Evolutionary conservation across 768 basidiomycete genomes (phyloP), one percentile per base, ranked within the genome.

Genomic region (Cantharellus cinnabarinus): DNA sequence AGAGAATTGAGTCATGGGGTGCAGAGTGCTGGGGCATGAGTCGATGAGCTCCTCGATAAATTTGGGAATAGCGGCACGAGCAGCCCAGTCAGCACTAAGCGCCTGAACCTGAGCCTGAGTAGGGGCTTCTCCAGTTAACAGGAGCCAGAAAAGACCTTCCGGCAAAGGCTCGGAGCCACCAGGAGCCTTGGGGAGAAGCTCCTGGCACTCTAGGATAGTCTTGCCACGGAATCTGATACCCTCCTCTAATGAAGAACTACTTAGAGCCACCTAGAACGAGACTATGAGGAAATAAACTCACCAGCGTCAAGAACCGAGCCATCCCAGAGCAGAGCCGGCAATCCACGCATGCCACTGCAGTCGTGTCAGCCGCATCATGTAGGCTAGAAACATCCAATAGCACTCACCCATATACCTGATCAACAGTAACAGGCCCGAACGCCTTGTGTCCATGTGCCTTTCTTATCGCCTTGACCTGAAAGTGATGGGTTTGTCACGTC

Each of bases 1-100:
- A 69, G 85, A 85, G 74, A 98, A 95, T 73, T 98, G 94, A 71
- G 86, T 90, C 94, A 98, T 98, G 63, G 94, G 94, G 71, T 98
- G 94, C 51, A 98, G 79, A 14, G 90, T 93, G 56, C 85, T 82
- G 20, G 87, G 87, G 72, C 87, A 89, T 70, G 90, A 73, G 75
- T 98, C 94, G 57, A 98, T 79, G 65, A 95, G 79, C 67, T 95
- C 91, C 71, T 97, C 91, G n/a, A 98, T 85, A 65, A 94, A 93
- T 62, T 85, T 83, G 51, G 93, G 91, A 63, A 98, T 80, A 52
- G 82, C 78, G 44, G 89, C 82, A 63, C 93, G 85, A 50, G 89
- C 86, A 58, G 93, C 94, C 89, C 94, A 95, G 68, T 98, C 94
- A 65, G 80, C 81, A 63, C 87, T 89, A 61, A 98, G 79, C 55